Base-by-base conservation (phyloP, 1,284 basidiomycete species). In the Boletus smithii region DNA sequence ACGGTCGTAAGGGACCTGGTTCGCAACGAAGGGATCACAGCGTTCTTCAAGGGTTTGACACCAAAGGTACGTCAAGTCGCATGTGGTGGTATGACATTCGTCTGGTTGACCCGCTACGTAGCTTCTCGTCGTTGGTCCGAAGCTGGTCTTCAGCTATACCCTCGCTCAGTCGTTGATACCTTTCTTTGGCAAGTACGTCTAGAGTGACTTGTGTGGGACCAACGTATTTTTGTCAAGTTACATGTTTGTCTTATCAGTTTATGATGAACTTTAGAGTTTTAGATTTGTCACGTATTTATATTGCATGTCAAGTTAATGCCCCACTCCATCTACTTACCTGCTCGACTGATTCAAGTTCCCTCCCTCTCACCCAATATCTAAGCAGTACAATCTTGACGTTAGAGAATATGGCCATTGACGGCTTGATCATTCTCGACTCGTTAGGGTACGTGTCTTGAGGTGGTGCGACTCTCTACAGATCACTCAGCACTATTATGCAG, bases 81-180 rank as follows among this genome's bases (percentile, higher is more conserved):
- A n/a, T 41, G 31, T 17, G 14, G n/a, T 3, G 17, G 18, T n/a
- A 43, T 23, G 2, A 29, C 23, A 20, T 33, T 34, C 18, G 22
- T 23, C n/a, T 20, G 14, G 6, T 51, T 53, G 18, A 50, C 42
- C 13, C 16, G 5, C 6, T 5, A 38, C 34, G 23, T 24, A 91
- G 90, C 91, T 98, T 59, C 79, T 98, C 31, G 94, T 98, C 50
- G 95, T 98, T 26, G 95, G 95, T 44, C 95, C 95, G 49, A 98
- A 99, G 74, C 81, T 99, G 33, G 91, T 99, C 56, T 98, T 98
- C 79, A 94, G 90, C 59, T 98, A 97, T 75, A 99, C 95, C 22
- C 80, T 98, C 8, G 95, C 95, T 5, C 95, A 99, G 72, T 89
- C 87, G 18, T 77, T 99, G 66, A 98, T 99, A 72, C 95, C 95